These are phyloP conservation scores for Rhexocercosporidium sp. DNA, from an alignment of 2,329 filamentous ascomycete genomes.

Conservation along the genomic window DNA sequence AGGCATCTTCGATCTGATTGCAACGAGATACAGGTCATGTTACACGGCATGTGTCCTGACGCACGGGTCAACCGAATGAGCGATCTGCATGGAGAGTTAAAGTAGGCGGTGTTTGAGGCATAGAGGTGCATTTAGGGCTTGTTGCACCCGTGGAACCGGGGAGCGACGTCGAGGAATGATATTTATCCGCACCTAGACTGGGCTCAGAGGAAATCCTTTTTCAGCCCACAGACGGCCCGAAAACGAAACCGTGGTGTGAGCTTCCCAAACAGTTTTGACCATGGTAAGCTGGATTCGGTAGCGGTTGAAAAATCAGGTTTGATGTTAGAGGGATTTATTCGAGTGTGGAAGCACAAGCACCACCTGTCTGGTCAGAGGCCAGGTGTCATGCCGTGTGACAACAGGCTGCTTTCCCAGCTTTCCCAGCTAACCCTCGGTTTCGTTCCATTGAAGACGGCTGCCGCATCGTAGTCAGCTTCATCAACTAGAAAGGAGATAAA, in stretches of 20 bases:
- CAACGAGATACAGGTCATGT: neutral
- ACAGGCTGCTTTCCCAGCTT: neutral
- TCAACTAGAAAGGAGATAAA: neutral
- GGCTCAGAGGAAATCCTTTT: neutral
- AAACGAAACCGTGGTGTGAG: neutral
- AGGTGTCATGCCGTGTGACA: neutral
- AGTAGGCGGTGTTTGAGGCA: neutral
- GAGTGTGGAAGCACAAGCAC: slow-evolving; percentile 10
- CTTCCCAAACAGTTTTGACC: too few species aligned
- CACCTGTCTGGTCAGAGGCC: slow-evolving; percentile 12
- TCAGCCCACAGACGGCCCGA: slow-evolving; percentile 4
- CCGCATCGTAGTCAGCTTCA: neutral
- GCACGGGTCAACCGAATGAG: neutral
- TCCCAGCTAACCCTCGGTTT: neutral
- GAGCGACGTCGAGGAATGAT: neutral
- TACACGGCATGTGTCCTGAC: neutral
- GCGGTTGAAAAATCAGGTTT: slow-evolving; percentile 5
- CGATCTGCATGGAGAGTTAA: neutral
- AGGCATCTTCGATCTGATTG: neutral
- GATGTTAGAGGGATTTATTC: neutral
- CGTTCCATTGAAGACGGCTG: neutral
- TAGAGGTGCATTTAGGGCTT: neutral
- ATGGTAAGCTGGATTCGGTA: neutral
- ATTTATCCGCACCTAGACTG: neutral
- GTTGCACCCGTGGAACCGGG: neutral